Conservation (phyloP, 1,139 yeast species). For the Blastobotrys malaysiensis region DNA sequence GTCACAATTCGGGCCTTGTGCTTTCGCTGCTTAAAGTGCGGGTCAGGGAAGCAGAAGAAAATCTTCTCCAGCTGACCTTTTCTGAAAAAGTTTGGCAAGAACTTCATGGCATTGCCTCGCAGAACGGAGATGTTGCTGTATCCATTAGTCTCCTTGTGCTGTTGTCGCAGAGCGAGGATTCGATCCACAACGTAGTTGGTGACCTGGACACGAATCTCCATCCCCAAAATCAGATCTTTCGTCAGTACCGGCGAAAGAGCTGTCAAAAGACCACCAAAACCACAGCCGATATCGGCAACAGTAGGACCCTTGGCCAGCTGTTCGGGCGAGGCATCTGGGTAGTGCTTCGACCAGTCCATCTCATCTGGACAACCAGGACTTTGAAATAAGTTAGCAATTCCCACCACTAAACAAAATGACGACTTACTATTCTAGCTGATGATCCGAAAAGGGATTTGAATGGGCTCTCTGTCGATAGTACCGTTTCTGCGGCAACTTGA, state of each 20-base stretch:
- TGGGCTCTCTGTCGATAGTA: conserved; percentile 96
- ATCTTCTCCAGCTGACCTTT: conserved; percentile 73
- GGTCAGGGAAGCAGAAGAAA: conserved; percentile 98
- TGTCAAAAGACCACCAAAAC: conserved; percentile 88
- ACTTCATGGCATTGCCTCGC: conserved; percentile 96
- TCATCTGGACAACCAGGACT: conserved; percentile 65
- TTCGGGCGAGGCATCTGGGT: conserved; percentile 42
- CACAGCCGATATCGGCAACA: conserved; percentile 96
- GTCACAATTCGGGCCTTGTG: conserved; percentile 97
- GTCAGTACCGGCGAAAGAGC: conserved; percentile 77
- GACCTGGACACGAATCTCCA: conserved; percentile 97
- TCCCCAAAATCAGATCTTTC: conserved; percentile 70
- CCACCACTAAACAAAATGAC: background rate
- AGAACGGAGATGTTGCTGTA: conserved; percentile 85
- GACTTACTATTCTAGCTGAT: conserved; percentile 64
- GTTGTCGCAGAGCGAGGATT: conserved; percentile 76
- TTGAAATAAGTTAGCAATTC: conserved; percentile 2
- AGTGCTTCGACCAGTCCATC: conserved; percentile 83
- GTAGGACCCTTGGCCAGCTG: conserved; percentile 53
- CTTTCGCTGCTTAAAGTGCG: conserved; percentile 94
- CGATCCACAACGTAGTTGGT: conserved; percentile 96
- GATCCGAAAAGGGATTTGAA: conserved; percentile 96
- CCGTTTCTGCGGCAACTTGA: conserved; percentile 74
- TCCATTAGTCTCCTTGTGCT: conserved; percentile 34
- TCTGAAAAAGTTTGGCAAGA: conserved; percentile 84